Evolutionary conservation across 768 basidiomycete genomes (phyloP).

Genomic region (Mycena rebaudengoi): DNA sequence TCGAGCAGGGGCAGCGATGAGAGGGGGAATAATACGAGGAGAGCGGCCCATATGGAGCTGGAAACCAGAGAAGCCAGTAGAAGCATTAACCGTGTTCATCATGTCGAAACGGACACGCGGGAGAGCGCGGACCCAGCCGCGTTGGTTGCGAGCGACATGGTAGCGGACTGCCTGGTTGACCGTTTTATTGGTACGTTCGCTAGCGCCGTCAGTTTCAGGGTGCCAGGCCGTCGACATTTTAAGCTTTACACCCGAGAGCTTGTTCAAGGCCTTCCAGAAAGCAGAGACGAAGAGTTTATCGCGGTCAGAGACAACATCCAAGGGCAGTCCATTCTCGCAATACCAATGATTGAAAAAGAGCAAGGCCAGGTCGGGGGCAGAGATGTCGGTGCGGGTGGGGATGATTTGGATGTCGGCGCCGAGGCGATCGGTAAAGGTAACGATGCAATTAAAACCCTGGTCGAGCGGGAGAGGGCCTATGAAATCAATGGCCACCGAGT

Average conservation of each 20-base stretch:
- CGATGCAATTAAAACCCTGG: conserved; percentile 28
- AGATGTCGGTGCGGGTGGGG: no score
- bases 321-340: no score
- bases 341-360: conserved; percentile 33
- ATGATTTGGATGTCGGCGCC: no score
- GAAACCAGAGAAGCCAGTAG: conserved; percentile 43
- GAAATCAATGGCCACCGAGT: no score
- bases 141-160: conserved; percentile 39
- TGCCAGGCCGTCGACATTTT: conserved; percentile 46
- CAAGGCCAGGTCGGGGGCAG: conserved; percentile 15
- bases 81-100: conserved; percentile 40
- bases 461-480: conserved; percentile 29
- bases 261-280: no score
- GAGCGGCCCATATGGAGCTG: conserved; percentile 35
- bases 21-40: conserved; percentile 33
- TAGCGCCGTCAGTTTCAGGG: conserved; percentile 45
- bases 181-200: conserved; percentile 42
- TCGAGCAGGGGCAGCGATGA: conserved; percentile 13
- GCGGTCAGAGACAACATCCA: no score
- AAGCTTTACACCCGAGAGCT: conserved; percentile 31
- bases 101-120: conserved; percentile 39
- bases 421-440: no score
- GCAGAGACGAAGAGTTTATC: no score
- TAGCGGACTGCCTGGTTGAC: conserved; percentile 38
- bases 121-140: conserved; percentile 32